Percentiles rank a stretch among this genome's conserved stretches.
These are phyloP conservation scores for Angomonas deanei DNA, from an alignment of 208 protist genomes.

Conservation along the genomic window DNA sequence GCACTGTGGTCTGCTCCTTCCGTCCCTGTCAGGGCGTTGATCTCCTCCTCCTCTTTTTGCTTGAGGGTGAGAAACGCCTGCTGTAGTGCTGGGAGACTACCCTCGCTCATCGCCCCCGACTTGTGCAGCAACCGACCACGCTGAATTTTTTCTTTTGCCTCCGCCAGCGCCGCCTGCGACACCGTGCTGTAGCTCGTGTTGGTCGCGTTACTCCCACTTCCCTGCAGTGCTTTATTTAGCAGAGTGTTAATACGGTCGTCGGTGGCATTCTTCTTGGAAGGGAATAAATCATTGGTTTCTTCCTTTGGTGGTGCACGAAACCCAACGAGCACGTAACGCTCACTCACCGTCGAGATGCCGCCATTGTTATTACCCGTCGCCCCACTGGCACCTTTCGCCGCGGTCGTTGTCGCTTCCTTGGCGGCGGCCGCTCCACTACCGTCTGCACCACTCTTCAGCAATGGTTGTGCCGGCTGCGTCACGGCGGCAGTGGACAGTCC, in stretches of 20 bases:
- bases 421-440: not conserved
- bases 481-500: constrained; percentile 9
- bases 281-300: not conserved
- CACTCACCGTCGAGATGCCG: no score
- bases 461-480: constrained; percentile 7
- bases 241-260: no score
- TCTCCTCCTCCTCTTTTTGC: not conserved
- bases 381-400: no score
- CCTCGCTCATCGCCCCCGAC: not conserved
- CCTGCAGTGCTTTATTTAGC: not conserved
- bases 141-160: not conserved
- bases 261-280: not conserved
- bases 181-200: not conserved
- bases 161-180: not conserved
- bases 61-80: not conserved
- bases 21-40: no score
- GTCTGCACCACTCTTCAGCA: not conserved
- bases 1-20: not conserved
- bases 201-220: no score
- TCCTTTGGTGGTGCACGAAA: not conserved
- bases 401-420: no score
- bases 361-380: no score
- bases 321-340: not conserved
- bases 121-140: not conserved
- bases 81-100: not conserved